phyloP scores from a whole-genome alignment of 768 basidiomycete species.

The Tricholoma matsutake region DNA sequence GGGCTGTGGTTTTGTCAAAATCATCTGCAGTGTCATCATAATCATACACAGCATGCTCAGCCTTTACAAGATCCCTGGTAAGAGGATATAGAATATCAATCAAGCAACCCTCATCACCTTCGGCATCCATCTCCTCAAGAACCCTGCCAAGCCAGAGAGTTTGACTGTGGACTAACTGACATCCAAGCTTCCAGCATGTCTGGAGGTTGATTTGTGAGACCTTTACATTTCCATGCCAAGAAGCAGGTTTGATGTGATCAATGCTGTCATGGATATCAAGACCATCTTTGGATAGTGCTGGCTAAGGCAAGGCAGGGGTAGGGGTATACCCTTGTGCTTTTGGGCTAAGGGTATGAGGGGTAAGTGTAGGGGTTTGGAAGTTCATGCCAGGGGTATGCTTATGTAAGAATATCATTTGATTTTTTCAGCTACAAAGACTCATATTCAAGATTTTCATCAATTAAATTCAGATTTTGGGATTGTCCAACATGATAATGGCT shows the following conservation, averaged over 20 bases:
- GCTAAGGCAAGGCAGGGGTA: too few relatives aligned
- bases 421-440: too few relatives aligned
- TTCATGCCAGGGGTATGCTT: too few relatives aligned
- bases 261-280: conserved; percentile 17
- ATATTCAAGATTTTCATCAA: too few relatives aligned
- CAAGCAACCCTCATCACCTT: neutral
- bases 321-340: too few relatives aligned
- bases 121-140: neutral
- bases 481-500: too few relatives aligned
- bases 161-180: conserved; percentile 19
- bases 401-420: too few relatives aligned
- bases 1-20: neutral
- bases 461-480: too few relatives aligned
- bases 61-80: conserved; percentile 3
- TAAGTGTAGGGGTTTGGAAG: too few relatives aligned
- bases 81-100: conserved; percentile 13
- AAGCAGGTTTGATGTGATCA: conserved; percentile 36
- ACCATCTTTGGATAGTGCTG: conserved; percentile 20
- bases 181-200: conserved; percentile 29
- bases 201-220: conserved; percentile 21
- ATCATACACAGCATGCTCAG: conserved; percentile 1
- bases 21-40: neutral
- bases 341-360: too few relatives aligned
- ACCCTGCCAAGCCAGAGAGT: conserved; percentile 20
- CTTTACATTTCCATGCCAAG: conserved; percentile 33